Evolutionary conservation across 441 rosid genomes (phyloP), one percentile per base, ranked within the genome.

Genomic region (Jatropha podagrica): DNA sequence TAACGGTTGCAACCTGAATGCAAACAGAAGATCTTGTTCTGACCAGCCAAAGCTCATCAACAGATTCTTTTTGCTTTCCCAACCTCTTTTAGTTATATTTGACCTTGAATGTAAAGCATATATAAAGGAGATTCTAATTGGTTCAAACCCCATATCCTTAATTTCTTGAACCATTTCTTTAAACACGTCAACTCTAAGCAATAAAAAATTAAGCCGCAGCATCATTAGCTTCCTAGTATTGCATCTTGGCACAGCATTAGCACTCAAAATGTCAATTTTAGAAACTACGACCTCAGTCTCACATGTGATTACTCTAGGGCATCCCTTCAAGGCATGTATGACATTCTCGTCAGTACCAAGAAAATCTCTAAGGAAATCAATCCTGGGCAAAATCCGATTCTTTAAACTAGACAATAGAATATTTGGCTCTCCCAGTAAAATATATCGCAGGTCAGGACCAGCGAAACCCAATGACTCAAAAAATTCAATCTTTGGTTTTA

Each of bases 11-110:
- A 9, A 2, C n/a, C 63, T 69, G n/a, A 69, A 69, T 55, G 73
- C 63, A 4, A n/a, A 11, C 1, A 7, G 51, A 42, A 65, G 18
- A 18, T 41, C 63, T 12, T 15, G 26, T 55, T 69, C 73, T n/a
- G 73, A 69, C 73, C 73, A 69, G 3, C 73, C 73, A 69, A 55
- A 69, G 48, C 63, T 55, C 63, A 69, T 38, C 44, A 69, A 54
- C 3, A 69, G 18, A 17, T 54, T 15, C 32, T 55, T 69, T 69
- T 69, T 69, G 18, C 37, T 69, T 32, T 54, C 18, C 73, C 73
- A 54, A 10, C 0, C 20, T 8, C 49, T 38, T 55, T 20, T 69
- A 32, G 27, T 69, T 37, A 55, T 55, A 40, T 1, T 5, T n/a
- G 63, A 37, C 32, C 18, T 69, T 17, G 49, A 8, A 37, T 27